These are phyloP conservation scores for Tetrahymena elliotti DNA, from an alignment of 73 alveolate species.

Conservation along the genomic window DNA sequence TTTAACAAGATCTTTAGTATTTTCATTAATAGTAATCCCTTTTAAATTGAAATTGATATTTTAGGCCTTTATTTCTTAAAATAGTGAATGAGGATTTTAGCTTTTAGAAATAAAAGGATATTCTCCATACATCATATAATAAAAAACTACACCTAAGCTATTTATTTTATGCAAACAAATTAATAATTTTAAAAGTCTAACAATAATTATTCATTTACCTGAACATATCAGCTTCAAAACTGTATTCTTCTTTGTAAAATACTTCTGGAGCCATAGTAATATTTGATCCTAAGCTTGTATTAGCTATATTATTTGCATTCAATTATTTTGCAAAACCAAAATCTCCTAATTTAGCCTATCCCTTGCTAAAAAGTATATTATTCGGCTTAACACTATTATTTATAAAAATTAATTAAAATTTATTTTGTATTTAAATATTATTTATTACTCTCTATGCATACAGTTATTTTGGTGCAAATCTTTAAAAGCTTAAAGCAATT, in stretches of 20 bases:
- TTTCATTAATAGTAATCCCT: background rate
- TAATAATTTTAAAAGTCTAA: background rate
- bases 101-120: background rate
- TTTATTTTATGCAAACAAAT: background rate
- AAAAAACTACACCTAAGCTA: background rate
- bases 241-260: background rate
- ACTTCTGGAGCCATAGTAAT: background rate
- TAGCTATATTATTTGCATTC: background rate
- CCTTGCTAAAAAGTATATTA: background rate
- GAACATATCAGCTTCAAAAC: background rate
- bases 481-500: background rate
- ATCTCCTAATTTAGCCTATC: background rate
- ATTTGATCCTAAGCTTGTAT: background rate
- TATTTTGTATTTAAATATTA: background rate
- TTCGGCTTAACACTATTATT: background rate
- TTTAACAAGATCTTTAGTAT: background rate
- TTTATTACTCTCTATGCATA: background rate
- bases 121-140: background rate
- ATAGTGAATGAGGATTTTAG: background rate
- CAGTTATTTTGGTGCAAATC: background rate
- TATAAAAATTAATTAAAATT: background rate
- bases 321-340: background rate
- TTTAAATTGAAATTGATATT: background rate
- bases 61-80: background rate
- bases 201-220: background rate